Percentiles rank a stretch among this genome's conserved stretches.
Evolutionary conservation across 306 rosid genomes (phyloP).

Genomic region (Castanea sativa): DNA sequence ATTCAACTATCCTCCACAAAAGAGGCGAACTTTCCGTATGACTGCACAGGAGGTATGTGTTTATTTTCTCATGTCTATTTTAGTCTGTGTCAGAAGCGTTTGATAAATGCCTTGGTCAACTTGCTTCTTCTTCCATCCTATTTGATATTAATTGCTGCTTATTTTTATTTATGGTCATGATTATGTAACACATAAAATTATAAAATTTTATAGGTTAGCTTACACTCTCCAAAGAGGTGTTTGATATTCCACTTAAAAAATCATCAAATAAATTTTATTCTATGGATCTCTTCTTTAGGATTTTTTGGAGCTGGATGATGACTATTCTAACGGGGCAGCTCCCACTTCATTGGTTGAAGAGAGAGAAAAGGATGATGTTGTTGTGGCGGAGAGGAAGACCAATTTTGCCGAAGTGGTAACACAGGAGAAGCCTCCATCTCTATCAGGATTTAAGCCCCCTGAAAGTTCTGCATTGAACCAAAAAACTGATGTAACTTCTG

Average conservation of each 20-base stretch:
- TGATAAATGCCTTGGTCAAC: conserved; percentile 1
- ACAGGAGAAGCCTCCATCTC: conserved; percentile 32
- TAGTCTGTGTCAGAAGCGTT: background rate
- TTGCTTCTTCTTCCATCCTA: background rate
- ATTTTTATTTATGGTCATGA: background rate
- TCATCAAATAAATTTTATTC: background rate
- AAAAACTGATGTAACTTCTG: conserved; percentile 27
- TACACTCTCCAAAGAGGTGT: background rate
- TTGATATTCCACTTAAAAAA: background rate
- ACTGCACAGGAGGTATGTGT: conserved; percentile 84
- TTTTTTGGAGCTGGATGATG: conserved; percentile 76
- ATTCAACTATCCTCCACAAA: conserved; percentile 42
- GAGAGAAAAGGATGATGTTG: conserved; percentile 31
- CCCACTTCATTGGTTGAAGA: conserved; percentile 35
- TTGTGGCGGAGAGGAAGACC: conserved; percentile 27
- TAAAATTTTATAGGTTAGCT: background rate
- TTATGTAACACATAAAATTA: background rate
- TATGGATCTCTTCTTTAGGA: conserved; percentile 35
- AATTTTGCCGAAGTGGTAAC: conserved; percentile 26
- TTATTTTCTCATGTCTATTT: conserved; percentile 1
- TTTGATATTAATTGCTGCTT: background rate
- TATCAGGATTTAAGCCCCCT: conserved; percentile 29
- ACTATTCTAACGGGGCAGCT: conserved; percentile 40
- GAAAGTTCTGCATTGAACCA: conserved; percentile 20
- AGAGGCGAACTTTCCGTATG: conserved; percentile 68